These are phyloP conservation scores for Saturnispora quitensis DNA, from an alignment of 805 yeast species.

Conservation along the genomic window DNA sequence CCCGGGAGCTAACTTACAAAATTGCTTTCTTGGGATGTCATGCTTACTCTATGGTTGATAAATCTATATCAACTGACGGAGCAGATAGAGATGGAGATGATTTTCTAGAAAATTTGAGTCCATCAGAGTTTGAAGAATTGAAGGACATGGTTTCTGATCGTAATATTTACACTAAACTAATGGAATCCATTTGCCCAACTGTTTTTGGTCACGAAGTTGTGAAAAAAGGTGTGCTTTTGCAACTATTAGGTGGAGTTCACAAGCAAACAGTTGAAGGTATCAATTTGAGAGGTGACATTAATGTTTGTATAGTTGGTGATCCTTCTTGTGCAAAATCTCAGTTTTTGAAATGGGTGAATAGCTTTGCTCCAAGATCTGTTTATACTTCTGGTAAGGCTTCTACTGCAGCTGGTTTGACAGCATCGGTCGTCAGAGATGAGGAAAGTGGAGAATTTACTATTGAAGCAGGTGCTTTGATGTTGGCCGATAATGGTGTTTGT, in stretches of 20 bases:
- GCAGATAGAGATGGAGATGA: constrained; percentile 35
- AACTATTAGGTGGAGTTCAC: constrained; percentile 92
- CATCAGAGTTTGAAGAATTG: constrained; percentile 75
- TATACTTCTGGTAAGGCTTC: constrained; percentile 98
- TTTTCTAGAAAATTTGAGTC: constrained; percentile 67
- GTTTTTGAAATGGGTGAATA: constrained; percentile 84
- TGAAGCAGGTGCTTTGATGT: constrained; percentile 97
- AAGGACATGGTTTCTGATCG: constrained; percentile 87
- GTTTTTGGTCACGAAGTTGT: constrained; percentile 93
- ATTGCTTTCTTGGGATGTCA: constrained; percentile 89
- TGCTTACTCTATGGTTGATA: constrained; percentile 55
- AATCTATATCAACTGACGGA: constrained; percentile 15
- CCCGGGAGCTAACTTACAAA: constrained; percentile 84
- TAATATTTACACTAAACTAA: constrained; percentile 74
- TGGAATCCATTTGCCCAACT: constrained; percentile 87
- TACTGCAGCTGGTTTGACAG: constrained; percentile 97
- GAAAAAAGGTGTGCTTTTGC: constrained; percentile 84
- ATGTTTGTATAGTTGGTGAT: constrained; percentile 93
- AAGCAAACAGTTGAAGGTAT: constrained; percentile 90
- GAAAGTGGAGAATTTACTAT: constrained; percentile 95
- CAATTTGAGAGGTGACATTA: constrained; percentile 91
- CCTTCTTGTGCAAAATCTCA: constrained; percentile 97
- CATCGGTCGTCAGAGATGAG: constrained; percentile 95
- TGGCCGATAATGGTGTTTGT: constrained; percentile 97
- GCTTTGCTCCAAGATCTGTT: constrained; percentile 87